phyloP scores from a whole-genome alignment of 1,284 basidiomycete species.

The Fomitopsis betulina region DNA sequence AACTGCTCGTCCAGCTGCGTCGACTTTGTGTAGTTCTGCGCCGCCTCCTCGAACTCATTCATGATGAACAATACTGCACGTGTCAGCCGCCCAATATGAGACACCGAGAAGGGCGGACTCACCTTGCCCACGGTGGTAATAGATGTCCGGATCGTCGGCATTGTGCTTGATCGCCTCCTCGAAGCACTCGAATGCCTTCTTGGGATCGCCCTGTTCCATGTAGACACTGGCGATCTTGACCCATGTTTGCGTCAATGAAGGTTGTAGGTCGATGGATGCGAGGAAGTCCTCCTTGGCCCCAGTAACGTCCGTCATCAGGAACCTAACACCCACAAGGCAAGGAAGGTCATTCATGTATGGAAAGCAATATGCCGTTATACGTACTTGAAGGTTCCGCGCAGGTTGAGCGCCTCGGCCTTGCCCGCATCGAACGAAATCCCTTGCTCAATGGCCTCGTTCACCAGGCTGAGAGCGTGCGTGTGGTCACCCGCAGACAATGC shows the following conservation, averaged over 20 bases:
- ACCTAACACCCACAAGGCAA: conserved; percentile 39
- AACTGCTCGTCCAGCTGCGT: conserved; percentile 80
- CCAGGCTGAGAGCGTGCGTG: conserved; percentile 59
- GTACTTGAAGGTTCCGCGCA: conserved; percentile 93
- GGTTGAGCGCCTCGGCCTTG: conserved; percentile 87
- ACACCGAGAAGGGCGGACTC: background rate
- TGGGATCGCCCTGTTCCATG: conserved; percentile 90
- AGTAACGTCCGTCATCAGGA: conserved; percentile 82
- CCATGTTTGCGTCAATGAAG: conserved; percentile 83
- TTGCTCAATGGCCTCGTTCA: conserved; percentile 87
- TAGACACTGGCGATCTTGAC: conserved; percentile 98
- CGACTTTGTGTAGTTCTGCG: conserved; percentile 89
- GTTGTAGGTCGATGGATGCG: conserved; percentile 70
- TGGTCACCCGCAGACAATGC: conserved; percentile 90
- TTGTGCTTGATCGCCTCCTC: conserved; percentile 86
- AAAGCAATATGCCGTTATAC: conserved; percentile 16
- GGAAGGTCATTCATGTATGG: background rate
- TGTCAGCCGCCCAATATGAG: background rate
- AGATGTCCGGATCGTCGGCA: conserved; percentile 89
- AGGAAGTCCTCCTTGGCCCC: conserved; percentile 88
- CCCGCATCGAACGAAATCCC: conserved; percentile 77
- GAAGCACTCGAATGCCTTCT: conserved; percentile 87
- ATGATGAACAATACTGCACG: conserved; percentile 89
- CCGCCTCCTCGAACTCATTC: conserved; percentile 83
- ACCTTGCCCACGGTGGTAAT: conserved; percentile 99